Evolutionary conservation across 352 stramenopile genomes (phyloP), one percentile per base, ranked within the genome.

Genomic region (Globisporangium uncinulatum): DNA sequence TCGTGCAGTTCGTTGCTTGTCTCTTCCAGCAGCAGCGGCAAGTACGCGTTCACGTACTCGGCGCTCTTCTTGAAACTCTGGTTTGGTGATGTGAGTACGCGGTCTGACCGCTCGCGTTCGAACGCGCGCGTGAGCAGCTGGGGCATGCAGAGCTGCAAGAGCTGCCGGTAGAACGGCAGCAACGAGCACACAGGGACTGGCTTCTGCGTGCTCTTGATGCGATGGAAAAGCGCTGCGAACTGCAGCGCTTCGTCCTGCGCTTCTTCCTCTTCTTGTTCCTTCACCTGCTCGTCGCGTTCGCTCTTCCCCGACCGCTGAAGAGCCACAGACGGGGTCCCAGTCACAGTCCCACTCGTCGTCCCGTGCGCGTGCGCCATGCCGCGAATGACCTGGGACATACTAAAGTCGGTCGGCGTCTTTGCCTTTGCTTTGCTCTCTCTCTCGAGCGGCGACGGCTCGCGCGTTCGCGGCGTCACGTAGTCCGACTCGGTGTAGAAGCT

Each of bases 201-300:
- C 37, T 90, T 93, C 51, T 86, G 78, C 17, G 83, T 90, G 20
- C 75, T 79, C 51, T 92, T 92, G 59, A 95, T 94, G 34, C 86
- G 83, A 59, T 89, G 72, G 36, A 92, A 92, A 4, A 91, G 64
- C 8, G 74, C 69, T 10, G 84, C 79, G 29, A 87, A 81, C 14
- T 75, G 79, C 31, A 79, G 53, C 48, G 70, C 65, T 14, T 62
- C 54, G 55, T 84, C 71, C 19, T 86, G 70, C 11, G 83, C 73
- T 2, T 86, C 75, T 46, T 42, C 36, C 10, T 56, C 47, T 0
- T 31, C 46, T 29, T 32, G 32, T 24, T 64, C 53, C 29, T 56
- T 44, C 19, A 62, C 59, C 6, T 47, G 24, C 8, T 19, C 29
- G 14, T 15, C 37, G 47, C 47, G 21, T 52, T 54, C 50, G 11